These are phyloP conservation scores for Corylus americana DNA, from an alignment of 306 rosid genomes.

Conservation along the genomic window DNA sequence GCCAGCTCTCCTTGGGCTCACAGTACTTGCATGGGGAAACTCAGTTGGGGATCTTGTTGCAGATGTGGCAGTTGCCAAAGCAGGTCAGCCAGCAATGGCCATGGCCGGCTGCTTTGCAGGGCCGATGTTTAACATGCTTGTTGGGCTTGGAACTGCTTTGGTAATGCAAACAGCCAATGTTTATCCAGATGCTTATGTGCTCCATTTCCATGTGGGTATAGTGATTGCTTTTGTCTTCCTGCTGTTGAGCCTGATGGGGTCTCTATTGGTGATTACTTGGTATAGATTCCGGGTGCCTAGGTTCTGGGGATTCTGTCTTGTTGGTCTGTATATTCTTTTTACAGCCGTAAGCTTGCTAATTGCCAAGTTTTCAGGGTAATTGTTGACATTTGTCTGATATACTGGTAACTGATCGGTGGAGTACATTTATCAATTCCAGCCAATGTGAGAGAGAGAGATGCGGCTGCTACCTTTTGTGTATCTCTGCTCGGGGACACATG, in stretches of 20 bases:
- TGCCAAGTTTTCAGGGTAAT: conserved; percentile 74
- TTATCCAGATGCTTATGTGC: conserved; percentile 78
- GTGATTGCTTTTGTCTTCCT: conserved; percentile 87
- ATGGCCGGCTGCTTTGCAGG: conserved; percentile 99
- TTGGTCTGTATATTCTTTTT: conserved; percentile 72
- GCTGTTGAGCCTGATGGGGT: conserved; percentile 91
- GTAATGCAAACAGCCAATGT: conserved; percentile 70
- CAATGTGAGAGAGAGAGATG: background rate
- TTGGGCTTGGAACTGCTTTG: conserved; percentile 91
- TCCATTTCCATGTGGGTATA: conserved; percentile 75
- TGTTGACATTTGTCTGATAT: background rate
- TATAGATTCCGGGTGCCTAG: conserved; percentile 91
- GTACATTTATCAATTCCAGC: background rate
- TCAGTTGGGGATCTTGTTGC: conserved; percentile 97
- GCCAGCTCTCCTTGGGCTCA: conserved; percentile 77
- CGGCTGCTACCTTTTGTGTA: background rate
- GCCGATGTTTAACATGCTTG: conserved; percentile 98
- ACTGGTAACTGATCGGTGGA: background rate
- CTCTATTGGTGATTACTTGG: conserved; percentile 86
- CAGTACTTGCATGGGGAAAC: conserved; percentile 98
- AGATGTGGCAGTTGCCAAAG: conserved; percentile 91
- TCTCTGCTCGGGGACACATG: background rate
- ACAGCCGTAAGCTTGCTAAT: conserved; percentile 64
- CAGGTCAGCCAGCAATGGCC: conserved; percentile 96
- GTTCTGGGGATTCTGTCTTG: conserved; percentile 95